A percentile compares a stretch with the other conserved stretches of the same genome.
Conservation (phyloP, 352 stramenopile genomes). For the Globisporangium emineosum region DNA sequence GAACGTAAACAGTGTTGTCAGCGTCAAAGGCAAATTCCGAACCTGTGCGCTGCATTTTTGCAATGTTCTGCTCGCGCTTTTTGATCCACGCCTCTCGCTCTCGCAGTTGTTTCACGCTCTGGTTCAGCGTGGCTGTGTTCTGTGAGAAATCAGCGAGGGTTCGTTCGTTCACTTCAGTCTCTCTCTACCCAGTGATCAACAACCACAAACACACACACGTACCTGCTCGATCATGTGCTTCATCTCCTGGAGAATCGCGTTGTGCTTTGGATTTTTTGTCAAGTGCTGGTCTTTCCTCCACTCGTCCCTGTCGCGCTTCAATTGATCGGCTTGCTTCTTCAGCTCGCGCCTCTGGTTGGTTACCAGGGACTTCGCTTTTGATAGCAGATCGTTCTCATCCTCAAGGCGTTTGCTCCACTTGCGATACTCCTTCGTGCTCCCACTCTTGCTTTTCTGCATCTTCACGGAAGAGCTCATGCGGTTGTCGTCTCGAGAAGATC, state of each 20-base stretch:
- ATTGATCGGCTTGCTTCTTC: constrained; percentile 45
- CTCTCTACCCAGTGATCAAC: neutral
- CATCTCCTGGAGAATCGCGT: constrained; percentile 50
- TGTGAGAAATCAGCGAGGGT: constrained; percentile 6
- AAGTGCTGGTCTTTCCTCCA: constrained; percentile 39
- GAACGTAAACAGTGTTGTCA: neutral
- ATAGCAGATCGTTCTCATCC: constrained; percentile 43
- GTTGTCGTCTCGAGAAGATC: neutral
- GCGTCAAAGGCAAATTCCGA: neutral
- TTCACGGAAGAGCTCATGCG: constrained; percentile 1
- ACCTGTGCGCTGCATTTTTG: constrained; percentile 33
- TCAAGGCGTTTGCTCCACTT: constrained; percentile 49
- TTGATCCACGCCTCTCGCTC: constrained; percentile 52
- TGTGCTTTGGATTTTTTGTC: constrained; percentile 11
- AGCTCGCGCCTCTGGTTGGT: constrained; percentile 47
- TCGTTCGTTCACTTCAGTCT: neutral
- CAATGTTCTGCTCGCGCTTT: constrained; percentile 42
- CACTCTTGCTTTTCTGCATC: constrained; percentile 1
- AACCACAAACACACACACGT: neutral
- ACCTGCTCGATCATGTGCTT: constrained; percentile 66
- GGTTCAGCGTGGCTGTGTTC: constrained; percentile 44
- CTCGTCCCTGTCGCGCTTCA: constrained; percentile 48
- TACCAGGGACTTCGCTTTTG: constrained; percentile 40
- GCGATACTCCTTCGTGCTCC: constrained; percentile 15
- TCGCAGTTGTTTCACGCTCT: constrained; percentile 42